These are phyloP conservation scores for Capsicum pubescens DNA, from an alignment of 257 asterid species.

Conservation along the genomic window DNA sequence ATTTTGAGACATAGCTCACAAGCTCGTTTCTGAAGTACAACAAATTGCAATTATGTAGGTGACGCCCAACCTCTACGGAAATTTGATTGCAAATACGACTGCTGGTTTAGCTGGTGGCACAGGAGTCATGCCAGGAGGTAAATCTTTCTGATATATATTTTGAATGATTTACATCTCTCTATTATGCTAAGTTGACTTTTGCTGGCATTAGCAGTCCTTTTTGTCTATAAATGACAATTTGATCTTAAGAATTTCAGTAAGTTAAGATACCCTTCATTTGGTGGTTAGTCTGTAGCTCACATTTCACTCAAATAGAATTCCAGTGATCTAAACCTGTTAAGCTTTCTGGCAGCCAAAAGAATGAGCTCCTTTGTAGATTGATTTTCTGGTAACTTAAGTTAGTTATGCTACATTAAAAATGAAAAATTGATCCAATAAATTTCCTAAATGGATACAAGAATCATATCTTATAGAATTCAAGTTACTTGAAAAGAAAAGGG, in stretches of 20 bases:
- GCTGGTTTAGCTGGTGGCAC: constrained; percentile 99
- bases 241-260: background rate
- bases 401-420: background rate
- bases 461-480: background rate
- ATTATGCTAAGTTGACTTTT: background rate
- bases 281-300: background rate
- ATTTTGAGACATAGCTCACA: background rate
- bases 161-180: constrained; percentile 1
- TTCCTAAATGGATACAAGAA: background rate
- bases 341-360: background rate
- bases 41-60: constrained; percentile 55
- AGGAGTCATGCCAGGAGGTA: constrained; percentile 99
- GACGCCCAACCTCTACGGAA: constrained; percentile 97
- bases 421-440: background rate
- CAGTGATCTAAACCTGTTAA: background rate
- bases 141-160: background rate
- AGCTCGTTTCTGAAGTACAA: constrained; percentile 16
- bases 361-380: background rate
- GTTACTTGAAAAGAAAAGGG: background rate
- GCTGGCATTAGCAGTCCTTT: background rate
- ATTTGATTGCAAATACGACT: constrained; percentile 87
- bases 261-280: background rate
- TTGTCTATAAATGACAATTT: background rate
- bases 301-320: background rate
- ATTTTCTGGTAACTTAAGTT: constrained; percentile 1